Evolutionary conservation across 768 basidiomycete genomes (phyloP).

Genomic region (Boletus reticuloceps): DNA sequence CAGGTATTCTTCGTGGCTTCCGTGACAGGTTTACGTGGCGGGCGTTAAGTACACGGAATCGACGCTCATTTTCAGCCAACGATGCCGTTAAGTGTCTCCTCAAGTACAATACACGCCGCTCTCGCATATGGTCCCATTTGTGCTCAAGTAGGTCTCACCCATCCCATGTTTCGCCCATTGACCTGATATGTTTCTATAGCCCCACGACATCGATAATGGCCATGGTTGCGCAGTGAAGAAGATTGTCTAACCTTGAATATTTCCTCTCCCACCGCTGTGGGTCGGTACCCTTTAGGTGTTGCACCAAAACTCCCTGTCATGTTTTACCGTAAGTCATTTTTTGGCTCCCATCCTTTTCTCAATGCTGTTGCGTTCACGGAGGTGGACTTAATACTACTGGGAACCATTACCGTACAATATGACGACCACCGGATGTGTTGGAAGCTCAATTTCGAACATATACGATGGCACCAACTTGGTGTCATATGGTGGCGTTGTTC

Average conservation of each 20-base stretch:
- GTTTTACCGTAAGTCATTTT: no score
- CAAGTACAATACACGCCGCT: not conserved
- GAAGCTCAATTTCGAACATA: slow-evolving; percentile 17
- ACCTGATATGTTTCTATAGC: not conserved
- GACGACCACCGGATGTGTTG: slow-evolving; percentile 20
- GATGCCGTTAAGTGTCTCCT: slow-evolving; percentile 3
- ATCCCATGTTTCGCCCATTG: not conserved
- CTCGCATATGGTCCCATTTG: slow-evolving; percentile 16
- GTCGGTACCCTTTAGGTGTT: not conserved
- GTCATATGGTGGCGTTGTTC: slow-evolving; percentile 23
- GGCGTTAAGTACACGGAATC: slow-evolving; percentile 10
- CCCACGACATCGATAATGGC: slow-evolving; percentile 15
- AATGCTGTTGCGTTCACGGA: slow-evolving; percentile 10
- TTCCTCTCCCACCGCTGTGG: slow-evolving; percentile 9
- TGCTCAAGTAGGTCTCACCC: slow-evolving; percentile 10
- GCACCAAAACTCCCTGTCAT: slow-evolving; percentile 18
- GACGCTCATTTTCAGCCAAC: slow-evolving; percentile 13
- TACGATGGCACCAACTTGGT: slow-evolving; percentile 25
- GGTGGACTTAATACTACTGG: slow-evolving; percentile 18
- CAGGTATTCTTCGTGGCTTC: no score
- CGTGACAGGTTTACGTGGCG: no score
- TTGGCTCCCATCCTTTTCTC: not conserved
- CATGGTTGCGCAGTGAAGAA: slow-evolving; percentile 5
- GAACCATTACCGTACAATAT: slow-evolving; percentile 19
- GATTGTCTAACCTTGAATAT: slow-evolving; percentile 23